These are phyloP conservation scores for Paecilomyces dactylethromorphus DNA, from an alignment of 2,329 filamentous ascomycete species.

Conservation along the genomic window DNA sequence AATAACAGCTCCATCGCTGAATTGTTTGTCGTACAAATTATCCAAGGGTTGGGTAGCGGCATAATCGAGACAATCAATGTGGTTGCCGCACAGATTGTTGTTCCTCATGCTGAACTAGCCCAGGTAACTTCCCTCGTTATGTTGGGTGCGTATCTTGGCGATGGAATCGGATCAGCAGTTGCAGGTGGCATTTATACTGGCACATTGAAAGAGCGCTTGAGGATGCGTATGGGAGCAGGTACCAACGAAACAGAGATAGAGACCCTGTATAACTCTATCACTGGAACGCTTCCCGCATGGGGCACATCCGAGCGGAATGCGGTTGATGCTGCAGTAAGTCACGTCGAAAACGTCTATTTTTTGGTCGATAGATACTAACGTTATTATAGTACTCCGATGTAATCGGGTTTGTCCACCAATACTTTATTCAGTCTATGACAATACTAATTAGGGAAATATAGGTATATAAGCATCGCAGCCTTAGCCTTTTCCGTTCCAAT, in stretches of 20 bases:
- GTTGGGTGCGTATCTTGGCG: slow-evolving; percentile 35
- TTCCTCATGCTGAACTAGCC: slow-evolving; percentile 41
- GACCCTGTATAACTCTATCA: slow-evolving; percentile 42
- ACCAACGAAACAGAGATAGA: slow-evolving; percentile 27
- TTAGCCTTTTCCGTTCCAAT: neutral
- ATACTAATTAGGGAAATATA: neutral
- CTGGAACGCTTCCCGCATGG: slow-evolving; percentile 33
- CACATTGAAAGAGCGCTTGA: slow-evolving; percentile 33
- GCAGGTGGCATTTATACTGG: slow-evolving; percentile 47
- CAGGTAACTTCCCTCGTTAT: slow-evolving; percentile 44
- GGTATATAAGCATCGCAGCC: neutral
- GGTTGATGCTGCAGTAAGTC: slow-evolving; percentile 32
- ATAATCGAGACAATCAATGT: slow-evolving; percentile 39
- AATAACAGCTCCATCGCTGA: slow-evolving; percentile 38
- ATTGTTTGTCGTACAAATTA: slow-evolving; percentile 42
- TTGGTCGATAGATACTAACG: slow-evolving; percentile 4
- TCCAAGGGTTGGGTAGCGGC: slow-evolving; percentile 45
- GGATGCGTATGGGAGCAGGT: slow-evolving; percentile 26
- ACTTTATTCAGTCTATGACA: neutral
- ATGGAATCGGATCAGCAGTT: slow-evolving; percentile 31
- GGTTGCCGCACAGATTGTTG: slow-evolving; percentile 40
- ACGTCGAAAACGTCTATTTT: slow-evolving; percentile 2
- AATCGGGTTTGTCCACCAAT: slow-evolving; percentile 4
- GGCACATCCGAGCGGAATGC: slow-evolving; percentile 36
- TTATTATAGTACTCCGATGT: slow-evolving; percentile 11